Percentiles rank a stretch among this genome's conserved stretches.
Evolutionary conservation across 495 filamentous ascomycete species (phyloP).

Genomic region (Penicillium paradoxum): DNA sequence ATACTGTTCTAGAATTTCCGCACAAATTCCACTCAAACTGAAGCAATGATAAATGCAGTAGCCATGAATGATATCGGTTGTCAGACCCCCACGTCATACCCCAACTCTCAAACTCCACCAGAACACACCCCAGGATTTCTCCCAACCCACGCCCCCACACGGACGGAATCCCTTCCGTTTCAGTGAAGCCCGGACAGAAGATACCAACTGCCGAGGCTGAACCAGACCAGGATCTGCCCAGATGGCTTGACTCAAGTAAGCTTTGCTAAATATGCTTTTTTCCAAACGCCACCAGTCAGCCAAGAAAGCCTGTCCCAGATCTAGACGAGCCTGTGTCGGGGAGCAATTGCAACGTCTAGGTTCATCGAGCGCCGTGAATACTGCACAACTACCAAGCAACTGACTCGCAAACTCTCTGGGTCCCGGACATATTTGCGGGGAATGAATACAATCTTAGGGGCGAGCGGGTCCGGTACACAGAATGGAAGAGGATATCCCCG

Average conservation of each 20-base stretch:
- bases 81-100: background rate
- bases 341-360: background rate
- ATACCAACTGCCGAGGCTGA: background rate
- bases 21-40: background rate
- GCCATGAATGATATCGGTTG: background rate
- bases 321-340: background rate
- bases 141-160: background rate
- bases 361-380: too few species aligned
- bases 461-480: background rate
- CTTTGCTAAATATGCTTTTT: background rate
- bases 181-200: background rate
- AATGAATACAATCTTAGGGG: background rate
- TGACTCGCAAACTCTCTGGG: background rate
- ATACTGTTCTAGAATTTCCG: too few species aligned
- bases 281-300: background rate
- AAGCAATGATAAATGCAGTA: background rate
- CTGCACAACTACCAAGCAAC: background rate
- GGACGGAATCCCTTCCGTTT: background rate
- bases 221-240: background rate
- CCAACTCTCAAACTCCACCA: background rate
- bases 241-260: conserved; percentile 1
- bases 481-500: too few species aligned
- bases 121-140: background rate
- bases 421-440: background rate
- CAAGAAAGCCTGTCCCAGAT: background rate